Evolutionary conservation across 2,329 filamentous ascomycete genomes (phyloP).

Genomic region (Neofusicoccum umdonicola): DNA sequence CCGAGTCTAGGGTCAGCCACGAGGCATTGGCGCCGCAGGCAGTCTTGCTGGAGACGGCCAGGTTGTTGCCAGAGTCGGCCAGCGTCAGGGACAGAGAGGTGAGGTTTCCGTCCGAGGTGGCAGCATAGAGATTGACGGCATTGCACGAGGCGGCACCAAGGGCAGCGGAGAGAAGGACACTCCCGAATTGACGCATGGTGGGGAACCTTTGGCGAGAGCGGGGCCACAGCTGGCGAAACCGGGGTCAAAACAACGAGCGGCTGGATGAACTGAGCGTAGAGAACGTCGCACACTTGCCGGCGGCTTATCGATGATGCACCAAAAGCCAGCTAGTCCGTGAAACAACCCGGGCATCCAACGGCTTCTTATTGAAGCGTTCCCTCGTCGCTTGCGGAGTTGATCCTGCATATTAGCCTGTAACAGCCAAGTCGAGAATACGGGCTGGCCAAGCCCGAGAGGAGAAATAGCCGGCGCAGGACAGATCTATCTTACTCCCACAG

Average conservation of each 20-base stretch:
- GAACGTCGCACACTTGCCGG: background rate
- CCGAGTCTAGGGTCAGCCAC: constrained; percentile 59
- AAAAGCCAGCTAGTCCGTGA: background rate
- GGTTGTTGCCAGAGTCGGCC: background rate
- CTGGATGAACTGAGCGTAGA: background rate
- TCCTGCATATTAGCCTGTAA: constrained; percentile 15
- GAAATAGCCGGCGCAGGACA: background rate
- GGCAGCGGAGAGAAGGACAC: background rate
- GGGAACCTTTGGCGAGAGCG: background rate
- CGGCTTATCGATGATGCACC: background rate
- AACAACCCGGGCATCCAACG: background rate
- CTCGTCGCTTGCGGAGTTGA: background rate
- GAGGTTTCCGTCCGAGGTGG: constrained; percentile 3
- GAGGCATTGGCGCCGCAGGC: constrained; percentile 50
- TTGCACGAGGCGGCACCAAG: background rate
- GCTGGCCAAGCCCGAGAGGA: background rate
- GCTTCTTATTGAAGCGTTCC: background rate
- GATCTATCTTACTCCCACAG: background rate
- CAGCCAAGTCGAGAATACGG: constrained; percentile 11
- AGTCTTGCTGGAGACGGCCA: background rate
- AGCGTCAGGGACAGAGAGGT: background rate
- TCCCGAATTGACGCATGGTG: background rate
- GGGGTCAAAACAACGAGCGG: background rate
- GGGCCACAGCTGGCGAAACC: background rate
- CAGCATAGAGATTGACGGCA: constrained; percentile 1